These are phyloP conservation scores for Sherardia arvensis DNA, from an alignment of 257 asterid species.

Conservation along the genomic window DNA sequence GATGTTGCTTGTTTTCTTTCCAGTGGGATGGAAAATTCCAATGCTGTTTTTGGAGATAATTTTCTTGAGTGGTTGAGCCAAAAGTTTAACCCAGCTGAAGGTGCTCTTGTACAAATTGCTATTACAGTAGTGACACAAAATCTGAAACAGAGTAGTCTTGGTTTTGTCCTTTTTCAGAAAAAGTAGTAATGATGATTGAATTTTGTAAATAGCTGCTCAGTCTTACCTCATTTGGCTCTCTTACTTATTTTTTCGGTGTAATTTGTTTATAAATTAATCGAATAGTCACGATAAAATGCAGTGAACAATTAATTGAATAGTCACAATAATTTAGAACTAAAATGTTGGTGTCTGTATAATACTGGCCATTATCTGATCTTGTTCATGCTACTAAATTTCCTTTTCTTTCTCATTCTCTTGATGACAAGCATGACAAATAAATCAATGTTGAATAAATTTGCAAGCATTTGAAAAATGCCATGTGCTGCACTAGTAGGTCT, in stretches of 20 bases:
- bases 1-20: neutral
- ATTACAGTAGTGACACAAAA: too few relatives aligned
- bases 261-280: neutral
- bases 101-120: neutral
- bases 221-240: neutral
- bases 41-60: neutral
- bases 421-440: neutral
- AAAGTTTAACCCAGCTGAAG: neutral
- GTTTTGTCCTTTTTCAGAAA: neutral
- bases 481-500: neutral
- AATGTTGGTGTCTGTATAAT: too few relatives aligned
- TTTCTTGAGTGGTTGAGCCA: neutral
- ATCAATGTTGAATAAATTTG: neutral
- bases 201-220: neutral
- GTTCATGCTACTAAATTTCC: neutral
- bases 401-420: neutral
- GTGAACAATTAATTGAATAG: neutral
- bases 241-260: neutral
- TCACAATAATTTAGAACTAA: too few relatives aligned
- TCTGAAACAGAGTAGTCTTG: neutral
- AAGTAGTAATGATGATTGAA: neutral
- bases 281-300: neutral
- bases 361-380: neutral
- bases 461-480: neutral
- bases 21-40: neutral